Evolutionary conservation across 331 rosid species (phyloP), one percentile per base, ranked within the genome.

Genomic region (Arachis monticola): DNA sequence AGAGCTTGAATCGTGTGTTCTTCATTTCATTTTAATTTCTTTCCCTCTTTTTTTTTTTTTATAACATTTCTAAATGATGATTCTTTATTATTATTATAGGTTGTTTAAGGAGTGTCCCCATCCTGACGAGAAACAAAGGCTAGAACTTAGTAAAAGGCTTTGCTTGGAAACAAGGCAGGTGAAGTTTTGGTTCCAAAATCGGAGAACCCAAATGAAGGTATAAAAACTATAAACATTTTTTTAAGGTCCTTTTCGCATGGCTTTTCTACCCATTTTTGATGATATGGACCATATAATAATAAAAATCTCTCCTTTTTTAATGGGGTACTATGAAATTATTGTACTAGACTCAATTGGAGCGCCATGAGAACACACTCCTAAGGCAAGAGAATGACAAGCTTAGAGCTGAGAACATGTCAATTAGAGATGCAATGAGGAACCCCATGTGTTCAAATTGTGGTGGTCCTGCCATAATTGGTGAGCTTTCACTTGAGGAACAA

Each of bases 121-220:
- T 77, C 99, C 99, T 2, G 99, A 95, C 82, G 99, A 95, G 91
- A 95, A 95, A 72, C 99, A 95, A 84, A 84, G 99, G 38, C 69
- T 90, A 59, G 99, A 92, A 83, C 92, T 95, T 2, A 92, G 99
- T 79, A 75, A 74, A 66, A 84, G 97, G 82, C 94, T 95, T 40
- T 76, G 79, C 68, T 83, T 95, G 79, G 99, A 95, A 87, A 95
- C 98, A 2, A 87, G 98, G 48, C 99, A 95, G 73, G 99, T 95
- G 47, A 95, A 95, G 67, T 95, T 95, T 79, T 95, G 99, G 99
- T 95, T 95, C 85, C 99, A 95, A 85, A 95, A 95, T 85, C 85
- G 99, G 58, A 86, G 99, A 67, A 95, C 99, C 46, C 99, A 95
- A 51, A 92, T 95, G 99, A 95, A 95, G 96, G 99, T 95, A 82